Base-by-base conservation (phyloP, 352 stramenopile species). In the Phytopythium mirpurense region DNA sequence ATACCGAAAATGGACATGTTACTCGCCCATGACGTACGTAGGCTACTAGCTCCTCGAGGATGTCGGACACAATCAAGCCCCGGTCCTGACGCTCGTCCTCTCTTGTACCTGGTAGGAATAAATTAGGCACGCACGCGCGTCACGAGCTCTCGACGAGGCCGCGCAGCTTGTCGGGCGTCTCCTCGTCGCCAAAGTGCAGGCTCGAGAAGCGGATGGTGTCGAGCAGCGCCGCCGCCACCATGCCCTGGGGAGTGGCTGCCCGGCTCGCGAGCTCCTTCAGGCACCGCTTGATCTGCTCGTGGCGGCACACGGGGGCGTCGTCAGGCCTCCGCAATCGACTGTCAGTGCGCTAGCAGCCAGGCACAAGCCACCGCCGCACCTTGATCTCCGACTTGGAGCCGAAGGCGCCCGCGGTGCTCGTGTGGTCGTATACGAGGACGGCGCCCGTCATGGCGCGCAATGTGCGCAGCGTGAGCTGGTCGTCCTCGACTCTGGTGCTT, bases 341-440 rank as follows among this genome's bases (percentile, higher is more conserved):
- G n/a, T n/a, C n/a, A n/a, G n/a, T n/a, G n/a, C n/a, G n/a, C n/a
- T n/a, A n/a, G n/a, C n/a, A n/a, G n/a, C n/a, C n/a, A n/a, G n/a
- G n/a, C n/a, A 32, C 29, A 32, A 5, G 9, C 29, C 29, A 9
- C 5, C 29, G 23, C 42, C 10, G 29, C 40, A 86, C 75, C 54
- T 84, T 84, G 40, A 86, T 63, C 60, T 79, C 63, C 12, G 73
- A 83, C 48, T 74, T 81, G 41, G 75, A 76, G 42, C 59, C 47
- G 52, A 86, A 84, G 7, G 62, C 70, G 23, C 75, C 75, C 24
- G 78, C 66, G 8, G 62, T 48, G 18, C 54, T 67, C 48, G 62
- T 68, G 56, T 84, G 75, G 59, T 86, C 75, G 53, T 82, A 84
- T 12, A 86, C 52, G 36, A 86, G 57, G 40, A 86, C 84, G 14